A percentile compares a stretch with the other conserved stretches of the same genome.
phyloP scores from a whole-genome alignment of 345 rosid species.

The Ceriops tagal region DNA sequence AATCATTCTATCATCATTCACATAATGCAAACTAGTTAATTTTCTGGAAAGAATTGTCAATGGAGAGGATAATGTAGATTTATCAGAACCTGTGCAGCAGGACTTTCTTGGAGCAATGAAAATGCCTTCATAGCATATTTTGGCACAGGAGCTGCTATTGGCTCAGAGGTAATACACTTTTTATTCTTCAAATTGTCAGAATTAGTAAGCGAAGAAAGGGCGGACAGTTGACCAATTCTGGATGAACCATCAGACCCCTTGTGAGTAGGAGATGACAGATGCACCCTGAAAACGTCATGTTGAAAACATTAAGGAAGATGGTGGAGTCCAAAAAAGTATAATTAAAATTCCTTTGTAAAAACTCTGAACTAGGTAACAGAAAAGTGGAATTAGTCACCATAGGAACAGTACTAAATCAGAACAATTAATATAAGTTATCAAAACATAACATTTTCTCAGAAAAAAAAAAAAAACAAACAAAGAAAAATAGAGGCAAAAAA shows the following conservation, averaged over 20 bases:
- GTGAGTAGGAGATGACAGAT: slow-evolving; percentile 32
- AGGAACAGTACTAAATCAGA: no score
- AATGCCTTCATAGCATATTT: slow-evolving; percentile 59
- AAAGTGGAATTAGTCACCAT: not conserved
- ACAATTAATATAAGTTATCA: no score
- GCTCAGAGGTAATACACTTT: slow-evolving; percentile 19
- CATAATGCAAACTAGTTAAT: no score
- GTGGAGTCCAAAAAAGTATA: not conserved
- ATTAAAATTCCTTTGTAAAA: not conserved
- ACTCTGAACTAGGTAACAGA: not conserved
- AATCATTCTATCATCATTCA: no score
- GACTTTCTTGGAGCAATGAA: slow-evolving; percentile 48
- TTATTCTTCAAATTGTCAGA: slow-evolving; percentile 36
- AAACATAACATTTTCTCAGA: no score
- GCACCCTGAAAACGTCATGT: slow-evolving; percentile 36
- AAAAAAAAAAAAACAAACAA: no score
- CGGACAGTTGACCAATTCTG: slow-evolving; percentile 26
- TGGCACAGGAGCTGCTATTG: slow-evolving; percentile 33
- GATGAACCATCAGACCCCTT: slow-evolving; percentile 12
- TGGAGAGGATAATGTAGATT: not conserved
- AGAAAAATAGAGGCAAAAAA: no score
- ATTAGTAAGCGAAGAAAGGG: slow-evolving; percentile 19
- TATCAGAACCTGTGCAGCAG: slow-evolving; percentile 25
- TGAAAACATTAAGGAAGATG: not conserved
- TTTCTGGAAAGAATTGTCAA: not conserved